Base-by-base conservation (phyloP, 2,329 filamentous ascomycete species). In the Paraphaeosphaeria minitans region DNA sequence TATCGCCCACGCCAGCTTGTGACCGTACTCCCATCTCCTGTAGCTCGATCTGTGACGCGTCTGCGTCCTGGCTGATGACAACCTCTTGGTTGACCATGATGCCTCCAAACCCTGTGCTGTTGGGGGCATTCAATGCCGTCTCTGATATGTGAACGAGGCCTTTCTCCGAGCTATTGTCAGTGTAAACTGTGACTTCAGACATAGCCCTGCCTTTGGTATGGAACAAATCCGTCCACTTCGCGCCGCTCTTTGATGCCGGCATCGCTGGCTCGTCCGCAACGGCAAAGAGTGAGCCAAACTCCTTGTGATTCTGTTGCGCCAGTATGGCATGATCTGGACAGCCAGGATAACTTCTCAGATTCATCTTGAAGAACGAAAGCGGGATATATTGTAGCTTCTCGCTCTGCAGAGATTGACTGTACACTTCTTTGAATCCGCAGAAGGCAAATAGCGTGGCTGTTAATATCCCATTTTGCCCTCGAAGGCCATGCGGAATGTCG, bases 261-360 rank as follows among this genome's bases (percentile, higher is more conserved):
- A 53, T 16, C 33, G 58, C 51, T 7, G 54, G 55, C 0, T 66
- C 60, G 31, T 47, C 56, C 5, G 60, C 55, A 1, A 60, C 37
- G 35, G 70, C 64, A 14, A 80, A 68, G 3, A 81, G 69, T 7
- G 76, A 72, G 49, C 74, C 75, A 57, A 83, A 83, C 33, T 82
- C 79, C 42, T 77, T 75, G 57, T 82, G 79, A 50, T 82, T 81
- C 43, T 77, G 75, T 14, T 76, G 76, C 4, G 75, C 76, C 3
- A 83, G 67, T 12, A 80, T 73, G 14, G 74, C 74, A 55, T 82
- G 80, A 61, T 82, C 80, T 1, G 78, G 77, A 42, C 79, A 81
- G 31, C 77, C 76, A 16, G 73, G 71, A 57, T 80, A 80, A 29
- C 77, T 77, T 24, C 79, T 74, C 57, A 82, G 76, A 3, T 77